Percentiles rank a stretch among this genome's conserved stretches.
phyloP scores from a whole-genome alignment of 225 moss, liverwort and hornwort species.

The Straminergon stramineum region DNA sequence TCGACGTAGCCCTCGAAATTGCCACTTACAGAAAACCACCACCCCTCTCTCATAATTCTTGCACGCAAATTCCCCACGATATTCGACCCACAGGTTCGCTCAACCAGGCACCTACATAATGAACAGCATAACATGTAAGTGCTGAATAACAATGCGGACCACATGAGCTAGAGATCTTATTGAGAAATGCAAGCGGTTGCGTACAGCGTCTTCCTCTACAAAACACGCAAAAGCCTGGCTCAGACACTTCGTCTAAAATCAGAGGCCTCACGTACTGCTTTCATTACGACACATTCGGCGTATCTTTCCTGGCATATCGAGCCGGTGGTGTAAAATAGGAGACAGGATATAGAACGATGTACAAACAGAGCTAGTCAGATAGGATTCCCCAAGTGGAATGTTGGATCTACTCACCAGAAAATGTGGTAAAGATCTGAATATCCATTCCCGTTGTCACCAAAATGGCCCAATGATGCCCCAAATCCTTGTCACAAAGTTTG shows the following conservation, averaged over 20 bases:
- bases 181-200: neutral
- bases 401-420: slow-evolving; percentile 8
- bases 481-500: neutral
- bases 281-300: neutral
- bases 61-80: neutral
- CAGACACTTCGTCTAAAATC: neutral
- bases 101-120: neutral
- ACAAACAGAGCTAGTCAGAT: neutral
- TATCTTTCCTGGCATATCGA: neutral
- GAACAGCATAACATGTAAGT: neutral
- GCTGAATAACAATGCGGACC: neutral
- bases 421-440: neutral
- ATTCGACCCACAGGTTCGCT: neutral
- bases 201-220: neutral
- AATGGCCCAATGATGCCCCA: neutral
- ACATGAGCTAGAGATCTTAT: neutral
- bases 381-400: neutral
- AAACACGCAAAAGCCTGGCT: neutral
- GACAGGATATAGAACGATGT: neutral
- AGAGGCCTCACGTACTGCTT: neutral
- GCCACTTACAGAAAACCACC: slow-evolving; percentile 2
- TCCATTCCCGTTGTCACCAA: neutral
- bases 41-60: slow-evolving; percentile 18
- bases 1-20: neutral
- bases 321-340: neutral